Percentiles rank a stretch among this genome's conserved stretches.
These are phyloP conservation scores for Linnemannia exigua DNA, from an alignment of 192 early-diverging fungal genomes.

Conservation along the genomic window DNA sequence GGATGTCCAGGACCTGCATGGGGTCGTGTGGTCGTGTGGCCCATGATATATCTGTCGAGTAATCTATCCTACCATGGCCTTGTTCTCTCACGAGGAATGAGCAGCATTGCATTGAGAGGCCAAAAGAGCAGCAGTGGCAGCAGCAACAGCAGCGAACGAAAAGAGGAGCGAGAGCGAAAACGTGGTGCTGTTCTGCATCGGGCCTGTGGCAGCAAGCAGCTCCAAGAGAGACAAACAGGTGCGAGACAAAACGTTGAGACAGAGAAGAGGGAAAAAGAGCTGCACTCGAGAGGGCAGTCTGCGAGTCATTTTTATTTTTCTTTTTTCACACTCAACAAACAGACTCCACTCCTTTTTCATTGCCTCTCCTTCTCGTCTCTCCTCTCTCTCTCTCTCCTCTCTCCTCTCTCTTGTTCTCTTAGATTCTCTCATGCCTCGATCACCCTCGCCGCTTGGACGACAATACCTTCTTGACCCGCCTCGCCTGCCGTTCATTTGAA, in stretches of 20 bases:
- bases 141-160: not conserved
- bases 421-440: slow-evolving; percentile 6
- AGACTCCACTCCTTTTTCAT: not conserved
- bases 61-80: not conserved
- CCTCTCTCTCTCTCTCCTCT: not conserved
- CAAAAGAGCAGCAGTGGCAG: not conserved
- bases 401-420: not conserved
- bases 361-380: slow-evolving; percentile 2
- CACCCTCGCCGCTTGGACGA: not conserved
- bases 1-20: slow-evolving; percentile 1
- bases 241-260: not conserved
- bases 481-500: not conserved
- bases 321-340: not conserved
- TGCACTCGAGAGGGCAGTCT: not conserved
- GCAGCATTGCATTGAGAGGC: not conserved
- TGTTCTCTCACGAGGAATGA: not conserved
- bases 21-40: slow-evolving; percentile 7
- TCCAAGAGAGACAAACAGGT: not conserved
- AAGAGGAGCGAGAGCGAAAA: not conserved
- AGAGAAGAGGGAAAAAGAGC: no score
- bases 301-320: not conserved
- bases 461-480: not conserved
- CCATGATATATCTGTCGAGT: not conserved
- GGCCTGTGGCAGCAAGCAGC: not conserved
- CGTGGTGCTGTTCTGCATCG: not conserved